Evolutionary conservation across 495 filamentous ascomycete species (phyloP), one percentile per base, ranked within the genome.

Genomic region (Xylaria acuta): DNA sequence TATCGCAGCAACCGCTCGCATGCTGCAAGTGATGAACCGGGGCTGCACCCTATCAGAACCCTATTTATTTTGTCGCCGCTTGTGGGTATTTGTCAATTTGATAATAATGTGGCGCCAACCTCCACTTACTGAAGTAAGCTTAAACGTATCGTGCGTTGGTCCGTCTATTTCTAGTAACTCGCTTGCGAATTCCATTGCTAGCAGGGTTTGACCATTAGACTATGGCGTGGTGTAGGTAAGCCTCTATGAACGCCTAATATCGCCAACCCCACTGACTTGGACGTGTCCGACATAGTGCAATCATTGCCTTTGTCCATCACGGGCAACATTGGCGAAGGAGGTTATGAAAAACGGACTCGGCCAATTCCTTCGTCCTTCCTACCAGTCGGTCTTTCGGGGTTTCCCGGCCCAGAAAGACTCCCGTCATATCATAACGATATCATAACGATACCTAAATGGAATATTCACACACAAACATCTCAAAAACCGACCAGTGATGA

Each of bases 91-190:
- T 69, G 67, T 69, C 67, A 69, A 62, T 16, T 45, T 36, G 18
- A 12, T 25, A 25, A 2, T 45, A 34, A 59, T 43, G 54, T 69
- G 66, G 67, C 67, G 54, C 53, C 27, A 5, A 60, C 38, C 53
- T 62, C 67, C 67, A 69, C 41, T 49, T 22, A 9, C 43, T 25
- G 16, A 69, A 69, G 67, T 69, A 69, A 69, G 67, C 67, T 69
- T 69, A 69, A 69, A 69, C 67, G 54, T 49, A 59, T 62, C 43
- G 40, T 60, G 67, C 67, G 22, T 69, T 27, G n/a, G 59, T 45
- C 66, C 14, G 27, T 62, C 67, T 69, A 62, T 69, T 69, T 60
- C 54, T 60, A 38, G 67, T 5, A 53, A 3, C 38, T 62, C 67
- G 67, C 30, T 59, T 69, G 66, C 18, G 20, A 30, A 18, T 34